phyloP scores from a whole-genome alignment of 2,329 filamentous ascomycete species.

The Eurotiales sp. region DNA sequence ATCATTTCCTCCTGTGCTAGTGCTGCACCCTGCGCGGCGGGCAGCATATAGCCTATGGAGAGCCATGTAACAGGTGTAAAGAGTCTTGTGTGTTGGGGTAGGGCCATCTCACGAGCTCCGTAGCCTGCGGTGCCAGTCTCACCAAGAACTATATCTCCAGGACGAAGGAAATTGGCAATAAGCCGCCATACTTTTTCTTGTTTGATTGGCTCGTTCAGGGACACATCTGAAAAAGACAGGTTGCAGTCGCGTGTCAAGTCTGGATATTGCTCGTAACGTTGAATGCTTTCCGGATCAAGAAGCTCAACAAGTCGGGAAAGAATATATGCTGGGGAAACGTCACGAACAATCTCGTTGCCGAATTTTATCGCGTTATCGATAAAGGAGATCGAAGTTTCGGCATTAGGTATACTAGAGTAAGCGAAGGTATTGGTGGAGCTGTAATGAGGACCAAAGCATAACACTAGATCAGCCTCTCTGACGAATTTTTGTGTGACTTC shows the following conservation, averaged over 20 bases:
- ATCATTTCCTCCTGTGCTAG: constrained; percentile 16
- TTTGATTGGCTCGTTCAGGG: too few relatives aligned
- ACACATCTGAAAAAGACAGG: neutral
- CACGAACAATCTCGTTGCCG: neutral
- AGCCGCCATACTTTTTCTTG: constrained; percentile 4
- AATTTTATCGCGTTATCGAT: neutral
- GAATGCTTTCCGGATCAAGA: neutral
- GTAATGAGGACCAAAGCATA: constrained; percentile 47
- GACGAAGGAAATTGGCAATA: neutral
- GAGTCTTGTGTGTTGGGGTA: constrained; percentile 3
- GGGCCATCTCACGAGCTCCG: neutral
- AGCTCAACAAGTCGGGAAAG: neutral
- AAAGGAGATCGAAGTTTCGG: neutral
- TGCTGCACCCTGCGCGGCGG: constrained; percentile 21
- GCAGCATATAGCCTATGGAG: constrained; percentile 28
- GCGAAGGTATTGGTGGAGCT: constrained; percentile 47
- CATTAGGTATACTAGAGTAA: constrained; percentile 18
- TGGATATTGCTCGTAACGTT: neutral
- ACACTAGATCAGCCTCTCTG: constrained; percentile 41
- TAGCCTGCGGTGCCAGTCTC: constrained; percentile 11
- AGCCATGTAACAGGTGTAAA: constrained; percentile 25
- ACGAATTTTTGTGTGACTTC: constrained; percentile 54
- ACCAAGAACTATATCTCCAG: constrained; percentile 11
- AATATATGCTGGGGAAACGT: neutral
- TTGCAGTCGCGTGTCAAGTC: neutral